phyloP scores from a whole-genome alignment of 1,284 basidiomycete genomes.

The Irpex sp. region DNA sequence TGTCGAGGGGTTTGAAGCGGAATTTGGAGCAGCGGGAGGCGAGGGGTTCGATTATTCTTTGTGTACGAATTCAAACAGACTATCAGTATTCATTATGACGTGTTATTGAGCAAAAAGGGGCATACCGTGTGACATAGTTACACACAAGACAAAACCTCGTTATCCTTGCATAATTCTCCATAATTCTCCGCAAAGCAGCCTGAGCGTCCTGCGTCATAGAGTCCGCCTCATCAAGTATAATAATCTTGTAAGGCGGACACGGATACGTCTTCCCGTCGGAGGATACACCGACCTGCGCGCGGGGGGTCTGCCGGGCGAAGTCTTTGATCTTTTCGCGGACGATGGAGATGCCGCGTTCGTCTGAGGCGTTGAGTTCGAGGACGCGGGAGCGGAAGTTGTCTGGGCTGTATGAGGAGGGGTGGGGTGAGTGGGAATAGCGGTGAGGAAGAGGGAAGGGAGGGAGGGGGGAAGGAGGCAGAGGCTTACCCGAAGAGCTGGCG shows the following conservation, averaged over 20 bases:
- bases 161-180: constrained; percentile 97
- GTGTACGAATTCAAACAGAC: too few relatives aligned
- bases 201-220: constrained; percentile 99
- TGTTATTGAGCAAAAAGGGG: too few relatives aligned
- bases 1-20: constrained; percentile 91
- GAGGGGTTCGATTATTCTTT: constrained; percentile 98
- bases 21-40: constrained; percentile 99
- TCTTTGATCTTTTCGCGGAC: constrained; percentile 99
- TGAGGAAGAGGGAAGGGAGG: too few relatives aligned
- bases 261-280: constrained; percentile 87
- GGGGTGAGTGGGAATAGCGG: too few relatives aligned
- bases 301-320: constrained; percentile 93
- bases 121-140: too few relatives aligned
- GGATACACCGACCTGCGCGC: constrained; percentile 58
- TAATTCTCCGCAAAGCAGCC: constrained; percentile 91
- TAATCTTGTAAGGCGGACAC: constrained; percentile 98
- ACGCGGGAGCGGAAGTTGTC: constrained; percentile 93
- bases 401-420: too few relatives aligned
- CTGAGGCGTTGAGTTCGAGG: constrained; percentile 97
- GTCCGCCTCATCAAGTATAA: constrained; percentile 98
- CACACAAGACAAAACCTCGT: constrained; percentile 98
- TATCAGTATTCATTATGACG: too few relatives aligned
- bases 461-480: too few relatives aligned
- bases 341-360: constrained; percentile 95
- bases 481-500: constrained; percentile 90